Conservation (phyloP, 495 filamentous ascomycete species). For the Aspergillus asperescens region DNA sequence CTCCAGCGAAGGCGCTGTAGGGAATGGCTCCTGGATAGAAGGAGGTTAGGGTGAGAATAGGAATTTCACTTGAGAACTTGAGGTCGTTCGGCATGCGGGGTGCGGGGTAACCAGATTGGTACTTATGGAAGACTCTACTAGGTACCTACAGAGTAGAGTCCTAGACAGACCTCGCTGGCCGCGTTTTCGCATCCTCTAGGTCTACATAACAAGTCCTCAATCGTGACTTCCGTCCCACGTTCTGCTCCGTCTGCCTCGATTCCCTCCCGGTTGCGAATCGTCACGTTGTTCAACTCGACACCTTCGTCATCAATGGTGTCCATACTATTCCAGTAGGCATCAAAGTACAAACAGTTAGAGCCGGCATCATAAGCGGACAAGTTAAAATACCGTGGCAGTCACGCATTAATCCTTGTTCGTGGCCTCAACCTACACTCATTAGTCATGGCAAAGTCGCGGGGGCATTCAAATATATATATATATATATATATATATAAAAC, state of each 20-base stretch:
- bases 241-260: constrained; percentile 46
- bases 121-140: too few relatives aligned
- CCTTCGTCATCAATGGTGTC: constrained; percentile 37
- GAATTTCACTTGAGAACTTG: constrained; percentile 34
- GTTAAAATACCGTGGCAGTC: constrained; percentile 39
- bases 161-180: constrained; percentile 45
- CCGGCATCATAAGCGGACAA: too few relatives aligned
- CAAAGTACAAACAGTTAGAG: constrained; percentile 33
- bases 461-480: constrained; percentile 29
- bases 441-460: background rate
- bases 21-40: constrained; percentile 49
- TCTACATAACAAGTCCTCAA: constrained; percentile 56
- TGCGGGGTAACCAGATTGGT: constrained; percentile 43
- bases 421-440: constrained; percentile 40
- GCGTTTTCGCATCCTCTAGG: constrained; percentile 50
- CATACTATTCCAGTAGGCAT: constrained; percentile 49
- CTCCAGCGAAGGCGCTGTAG: constrained; percentile 21
- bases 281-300: constrained; percentile 47
- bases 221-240: constrained; percentile 49
- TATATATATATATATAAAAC: too few relatives aligned
- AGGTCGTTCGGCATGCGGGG: constrained; percentile 47
- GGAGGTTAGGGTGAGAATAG: constrained; percentile 50
- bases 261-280: constrained; percentile 54
- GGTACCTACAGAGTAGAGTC: too few relatives aligned
- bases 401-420: constrained; percentile 55